Percentiles rank a stretch among this genome's conserved stretches.
These are phyloP conservation scores for Helichrysum umbraculigerum DNA, from an alignment of 129 eudicot genomes.

Conservation along the genomic window DNA sequence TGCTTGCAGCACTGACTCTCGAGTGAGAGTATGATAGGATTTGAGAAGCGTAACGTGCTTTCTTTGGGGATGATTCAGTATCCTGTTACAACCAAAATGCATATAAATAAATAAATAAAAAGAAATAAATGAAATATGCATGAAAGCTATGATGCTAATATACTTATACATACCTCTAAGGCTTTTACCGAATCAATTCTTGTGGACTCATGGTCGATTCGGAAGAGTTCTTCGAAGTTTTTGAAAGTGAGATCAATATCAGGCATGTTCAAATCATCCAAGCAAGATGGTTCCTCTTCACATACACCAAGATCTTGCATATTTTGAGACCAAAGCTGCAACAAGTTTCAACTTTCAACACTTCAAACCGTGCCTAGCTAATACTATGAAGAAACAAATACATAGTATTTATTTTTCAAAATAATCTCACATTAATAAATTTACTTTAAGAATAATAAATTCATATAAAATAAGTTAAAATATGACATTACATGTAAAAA, in stretches of 20 bases:
- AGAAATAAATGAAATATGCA: not conserved
- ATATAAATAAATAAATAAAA: too few species aligned
- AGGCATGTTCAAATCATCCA: constrained; percentile 67
- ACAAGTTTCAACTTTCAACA: not conserved
- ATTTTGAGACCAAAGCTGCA: constrained; percentile 81
- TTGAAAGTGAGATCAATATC: constrained; percentile 78
- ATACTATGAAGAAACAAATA: not conserved
- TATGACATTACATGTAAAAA: too few species aligned
- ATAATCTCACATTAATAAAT: not conserved
- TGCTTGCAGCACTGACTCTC: constrained; percentile 48
- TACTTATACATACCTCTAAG: not conserved
- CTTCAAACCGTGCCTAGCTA: not conserved
- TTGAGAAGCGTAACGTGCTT: constrained; percentile 26
- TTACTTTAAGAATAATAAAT: too few species aligned
- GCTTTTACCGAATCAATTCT: constrained; percentile 26
- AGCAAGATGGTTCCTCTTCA: constrained; percentile 65
- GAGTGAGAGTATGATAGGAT: constrained; percentile 39
- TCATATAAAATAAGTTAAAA: too few species aligned
- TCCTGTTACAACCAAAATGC: constrained; percentile 28
- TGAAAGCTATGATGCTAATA: too few species aligned
- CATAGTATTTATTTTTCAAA: too few species aligned
- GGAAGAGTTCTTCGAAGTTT: constrained; percentile 76
- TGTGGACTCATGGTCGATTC: constrained; percentile 52
- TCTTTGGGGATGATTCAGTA: constrained; percentile 33
- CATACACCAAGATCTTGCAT: constrained; percentile 95